A percentile compares a stretch with the other conserved stretches of the same genome.
phyloP scores from a whole-genome alignment of 768 basidiomycete species.

The Butyriboletus loyo region DNA sequence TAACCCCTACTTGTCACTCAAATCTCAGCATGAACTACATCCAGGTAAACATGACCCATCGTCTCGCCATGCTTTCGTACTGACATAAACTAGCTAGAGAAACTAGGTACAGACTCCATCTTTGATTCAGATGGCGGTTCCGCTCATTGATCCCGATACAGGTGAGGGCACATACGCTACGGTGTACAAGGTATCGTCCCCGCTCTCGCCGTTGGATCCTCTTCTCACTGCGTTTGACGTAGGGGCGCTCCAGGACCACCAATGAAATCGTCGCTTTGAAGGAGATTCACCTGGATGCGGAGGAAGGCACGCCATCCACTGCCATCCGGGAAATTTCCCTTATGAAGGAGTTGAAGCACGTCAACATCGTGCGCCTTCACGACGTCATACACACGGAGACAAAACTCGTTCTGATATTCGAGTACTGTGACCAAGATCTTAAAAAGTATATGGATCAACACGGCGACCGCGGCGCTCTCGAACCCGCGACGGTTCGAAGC shows the following conservation, averaged over 20 bases:
- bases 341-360: conserved; percentile 99
- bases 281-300: conserved; percentile 98
- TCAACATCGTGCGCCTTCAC: conserved; percentile 96
- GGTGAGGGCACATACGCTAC: conserved; percentile 95
- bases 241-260: conserved; percentile 96
- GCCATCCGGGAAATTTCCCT: conserved; percentile 98
- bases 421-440: conserved; percentile 96
- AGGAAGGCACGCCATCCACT: conserved; percentile 98
- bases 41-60: conserved; percentile 37
- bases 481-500: conserved; percentile 82
- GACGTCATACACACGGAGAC: conserved; percentile 99
- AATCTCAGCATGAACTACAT: conserved; percentile 51
- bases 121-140: not conserved
- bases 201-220: not conserved
- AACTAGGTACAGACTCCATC: conserved; percentile 54
- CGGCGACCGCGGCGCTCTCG: conserved; percentile 92
- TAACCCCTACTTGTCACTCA: not conserved
- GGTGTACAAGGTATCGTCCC: conserved; percentile 79
- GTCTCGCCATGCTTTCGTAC: not conserved
- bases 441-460: conserved; percentile 99
- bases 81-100: conserved; percentile 66
- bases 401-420: conserved; percentile 96
- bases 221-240: conserved; percentile 1
- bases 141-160: conserved; percentile 25
- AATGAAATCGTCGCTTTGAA: conserved; percentile 98